phyloP scores from a whole-genome alignment of 1,284 basidiomycete genomes.

The Amylostereum areolatum region DNA sequence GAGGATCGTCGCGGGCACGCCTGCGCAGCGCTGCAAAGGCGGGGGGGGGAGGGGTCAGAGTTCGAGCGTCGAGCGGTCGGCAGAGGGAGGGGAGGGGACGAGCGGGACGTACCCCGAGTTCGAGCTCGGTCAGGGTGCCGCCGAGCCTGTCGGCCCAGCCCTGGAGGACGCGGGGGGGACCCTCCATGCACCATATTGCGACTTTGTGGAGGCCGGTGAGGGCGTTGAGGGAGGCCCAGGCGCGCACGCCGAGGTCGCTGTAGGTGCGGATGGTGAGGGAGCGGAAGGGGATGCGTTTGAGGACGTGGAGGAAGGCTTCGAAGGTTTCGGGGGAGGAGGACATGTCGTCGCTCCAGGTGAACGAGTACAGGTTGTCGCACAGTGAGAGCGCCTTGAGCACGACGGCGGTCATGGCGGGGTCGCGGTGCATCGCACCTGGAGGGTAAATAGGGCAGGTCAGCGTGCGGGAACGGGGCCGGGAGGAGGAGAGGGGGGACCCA shows the following conservation, averaged over 20 bases:
- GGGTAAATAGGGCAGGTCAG: background rate
- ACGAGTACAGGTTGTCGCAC: constrained; percentile 49
- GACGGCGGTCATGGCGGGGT: constrained; percentile 37
- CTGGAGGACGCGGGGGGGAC: constrained; percentile 53
- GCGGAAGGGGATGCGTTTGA: constrained; percentile 41
- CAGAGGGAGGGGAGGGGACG: constrained; percentile 28
- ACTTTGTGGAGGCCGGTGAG: constrained; percentile 46
- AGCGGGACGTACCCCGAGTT: constrained; percentile 53
- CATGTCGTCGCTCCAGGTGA: constrained; percentile 60
- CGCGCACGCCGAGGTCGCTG: constrained; percentile 45
- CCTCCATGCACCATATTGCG: constrained; percentile 63
- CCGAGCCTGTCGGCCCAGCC: constrained; percentile 55
- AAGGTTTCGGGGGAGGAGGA: constrained; percentile 30
- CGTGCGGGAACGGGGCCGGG: too few species aligned
- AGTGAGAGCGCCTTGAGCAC: constrained; percentile 45
- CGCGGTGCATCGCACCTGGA: constrained; percentile 30
- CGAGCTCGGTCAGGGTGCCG: constrained; percentile 51
- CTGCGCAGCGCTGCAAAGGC: constrained; percentile 42
- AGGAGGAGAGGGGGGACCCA: too few species aligned
- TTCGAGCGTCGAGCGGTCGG: constrained; percentile 17
- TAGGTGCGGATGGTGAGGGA: constrained; percentile 56
- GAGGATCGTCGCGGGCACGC: constrained; percentile 52
- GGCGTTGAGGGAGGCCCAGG: constrained; percentile 48
- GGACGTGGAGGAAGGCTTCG: constrained; percentile 35
- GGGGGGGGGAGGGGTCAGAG: background rate